Evolutionary conservation across 306 rosid genomes (phyloP), one percentile per base, ranked within the genome.

Genomic region (Purshia tridentata): DNA sequence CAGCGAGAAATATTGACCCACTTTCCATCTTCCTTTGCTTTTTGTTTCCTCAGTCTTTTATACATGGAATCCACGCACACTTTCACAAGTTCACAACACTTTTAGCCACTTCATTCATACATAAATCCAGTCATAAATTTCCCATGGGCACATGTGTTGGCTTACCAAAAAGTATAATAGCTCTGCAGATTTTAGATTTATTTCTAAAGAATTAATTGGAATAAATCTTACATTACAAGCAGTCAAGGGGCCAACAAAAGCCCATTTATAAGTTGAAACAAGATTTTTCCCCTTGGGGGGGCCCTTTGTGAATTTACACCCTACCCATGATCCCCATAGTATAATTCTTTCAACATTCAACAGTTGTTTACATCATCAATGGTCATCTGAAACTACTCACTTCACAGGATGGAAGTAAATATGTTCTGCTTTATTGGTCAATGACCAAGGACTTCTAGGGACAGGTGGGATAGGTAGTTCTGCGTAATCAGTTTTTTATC

Each of bases 181-280:
- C 54, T 69, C 72, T 69, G 59, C 66, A 55, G 47, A 65, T 76
- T 81, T 65, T 62, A 55, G 47, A 65, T 76, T 81, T 65, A 77
- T 83, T 78, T 70, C 67, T 41, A 69, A 76, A 78, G 57, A 82
- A 81, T 39, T 64, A 67, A 57, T 74, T 46, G 59, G 65, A 74
- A 69, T 29, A 80, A 65, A 75, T 65, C 44, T 55, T 39, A 69
- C 80, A 75, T 55, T 39, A 69, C 80, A 75, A 49, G 14, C 20
- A 46, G 40, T 61, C 48, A 46, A 69, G 48, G 45, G 40, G 19
- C 76, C 73, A 40, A 41, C 53, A 35, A 50, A 61, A 50, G 8
- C 8, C 56, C 44, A 18, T 70, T 20, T 5, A n/a, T 20, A 8
- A n/a, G 18, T 56, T 23, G 47, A 16, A 42, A 37, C 40, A 16